A percentile compares a stretch with the other conserved stretches of the same genome.
These are phyloP conservation scores for Erythrophleum ivorense DNA, from an alignment of 331 rosid species.

Conservation along the genomic window DNA sequence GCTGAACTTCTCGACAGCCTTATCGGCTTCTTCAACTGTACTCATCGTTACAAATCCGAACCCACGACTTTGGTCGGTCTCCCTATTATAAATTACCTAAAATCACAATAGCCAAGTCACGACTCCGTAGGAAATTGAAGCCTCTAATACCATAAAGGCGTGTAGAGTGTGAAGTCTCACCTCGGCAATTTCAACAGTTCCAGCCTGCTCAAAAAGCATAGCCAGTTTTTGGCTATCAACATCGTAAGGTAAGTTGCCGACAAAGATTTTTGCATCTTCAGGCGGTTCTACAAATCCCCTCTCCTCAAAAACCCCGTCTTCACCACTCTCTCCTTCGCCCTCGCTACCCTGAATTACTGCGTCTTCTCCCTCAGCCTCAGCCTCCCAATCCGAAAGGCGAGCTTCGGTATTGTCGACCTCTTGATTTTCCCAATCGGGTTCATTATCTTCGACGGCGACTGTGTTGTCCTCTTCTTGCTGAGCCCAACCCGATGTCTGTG, in stretches of 20 bases:
- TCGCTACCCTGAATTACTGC: not conserved
- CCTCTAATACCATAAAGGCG: not conserved
- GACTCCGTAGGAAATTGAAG: slow-evolving; percentile 11
- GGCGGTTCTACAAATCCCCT: slow-evolving; percentile 56
- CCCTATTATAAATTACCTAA: slow-evolving; percentile 89
- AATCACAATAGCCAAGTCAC: slow-evolving; percentile 31
- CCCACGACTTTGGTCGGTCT: slow-evolving; percentile 90
- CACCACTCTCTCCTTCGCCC: slow-evolving; percentile 36
- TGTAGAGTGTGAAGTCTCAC: slow-evolving; percentile 38
- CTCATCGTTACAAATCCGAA: slow-evolving; percentile 93
- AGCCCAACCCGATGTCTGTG: slow-evolving; percentile 83
- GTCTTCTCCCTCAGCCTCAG: not conserved
- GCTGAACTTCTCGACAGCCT: slow-evolving; percentile 67
- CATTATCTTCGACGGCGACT: slow-evolving; percentile 40
- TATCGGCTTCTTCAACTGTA: slow-evolving; percentile 89
- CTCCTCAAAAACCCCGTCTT: slow-evolving; percentile 50
- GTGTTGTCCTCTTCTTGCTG: slow-evolving; percentile 61
- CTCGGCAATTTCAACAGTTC: slow-evolving; percentile 90
- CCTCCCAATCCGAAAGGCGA: not conserved
- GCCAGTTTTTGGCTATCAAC: slow-evolving; percentile 77
- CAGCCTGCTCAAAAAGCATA: slow-evolving; percentile 75
- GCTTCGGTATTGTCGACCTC: slow-evolving; percentile 30
- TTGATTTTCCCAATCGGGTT: slow-evolving; percentile 20
- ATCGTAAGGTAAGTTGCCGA: slow-evolving; percentile 86
- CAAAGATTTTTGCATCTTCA: slow-evolving; percentile 84